Evolutionary conservation across 2,329 filamentous ascomycete genomes (phyloP).

Genomic region (Fusarium camptoceras): DNA sequence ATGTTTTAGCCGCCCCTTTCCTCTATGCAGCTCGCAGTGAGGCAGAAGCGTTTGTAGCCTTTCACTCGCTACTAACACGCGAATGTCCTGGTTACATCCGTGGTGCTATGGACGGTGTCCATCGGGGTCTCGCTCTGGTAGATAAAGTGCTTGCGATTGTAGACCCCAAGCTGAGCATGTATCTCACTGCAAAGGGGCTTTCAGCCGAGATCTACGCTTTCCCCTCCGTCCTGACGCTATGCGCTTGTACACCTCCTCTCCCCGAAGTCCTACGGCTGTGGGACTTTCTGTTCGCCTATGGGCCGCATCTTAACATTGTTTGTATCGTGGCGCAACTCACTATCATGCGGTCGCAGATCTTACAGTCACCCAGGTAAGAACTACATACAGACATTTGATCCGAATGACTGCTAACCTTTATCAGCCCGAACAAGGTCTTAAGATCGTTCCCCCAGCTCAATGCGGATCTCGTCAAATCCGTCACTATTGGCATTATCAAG

Average conservation of each 20-base stretch:
- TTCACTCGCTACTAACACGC: slow-evolving; percentile 85
- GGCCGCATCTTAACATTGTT: slow-evolving; percentile 91
- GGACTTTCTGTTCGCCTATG: slow-evolving; percentile 98
- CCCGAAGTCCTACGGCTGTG: slow-evolving; percentile 93
- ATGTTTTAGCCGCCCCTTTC: slow-evolving; percentile 95
- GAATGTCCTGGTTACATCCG: slow-evolving; percentile 95
- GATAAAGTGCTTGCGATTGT: slow-evolving; percentile 93
- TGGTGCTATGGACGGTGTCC: slow-evolving; percentile 96
- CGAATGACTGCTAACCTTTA: slow-evolving; percentile 40
- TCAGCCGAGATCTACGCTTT: slow-evolving; percentile 97
- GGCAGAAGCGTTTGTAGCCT: slow-evolving; percentile 92
- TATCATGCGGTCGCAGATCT: slow-evolving; percentile 84
- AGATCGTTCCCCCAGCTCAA: slow-evolving; percentile 87
- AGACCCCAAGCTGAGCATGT: slow-evolving; percentile 85
- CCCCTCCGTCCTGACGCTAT: slow-evolving; percentile 92
- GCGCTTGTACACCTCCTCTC: slow-evolving; percentile 93
- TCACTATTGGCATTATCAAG: slow-evolving; percentile 86
- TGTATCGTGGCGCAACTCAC: slow-evolving; percentile 97
- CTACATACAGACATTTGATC: background rate
- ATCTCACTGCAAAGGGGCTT: slow-evolving; percentile 87
- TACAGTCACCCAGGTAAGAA: slow-evolving; percentile 82
- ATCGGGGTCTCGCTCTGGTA: slow-evolving; percentile 89
- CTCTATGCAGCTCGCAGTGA: slow-evolving; percentile 95
- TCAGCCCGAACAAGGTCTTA: slow-evolving; percentile 93
- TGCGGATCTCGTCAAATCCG: slow-evolving; percentile 83